Conservation (phyloP, 1,284 basidiomycete genomes). For the Polyporus tsugae region DNA sequence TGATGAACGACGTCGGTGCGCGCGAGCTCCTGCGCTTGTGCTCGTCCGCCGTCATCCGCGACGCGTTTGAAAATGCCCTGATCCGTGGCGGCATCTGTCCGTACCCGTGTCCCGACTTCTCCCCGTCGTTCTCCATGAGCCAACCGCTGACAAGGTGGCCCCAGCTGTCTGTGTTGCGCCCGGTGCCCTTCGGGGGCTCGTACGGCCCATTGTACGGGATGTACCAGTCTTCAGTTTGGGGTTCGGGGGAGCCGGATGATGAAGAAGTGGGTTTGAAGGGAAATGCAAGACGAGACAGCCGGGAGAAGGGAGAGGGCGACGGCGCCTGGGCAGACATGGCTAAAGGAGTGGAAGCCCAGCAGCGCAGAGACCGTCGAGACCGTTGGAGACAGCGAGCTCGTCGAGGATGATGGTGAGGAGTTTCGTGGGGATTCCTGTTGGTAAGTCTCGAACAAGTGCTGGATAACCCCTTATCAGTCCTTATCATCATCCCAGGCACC, state of each 20-base stretch:
- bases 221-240: constrained; percentile 59
- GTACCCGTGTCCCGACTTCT: constrained; percentile 28
- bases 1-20: constrained; percentile 47
- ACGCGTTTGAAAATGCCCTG: constrained; percentile 40
- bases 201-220: constrained; percentile 71
- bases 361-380: constrained; percentile 21
- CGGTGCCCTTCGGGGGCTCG: constrained; percentile 46
- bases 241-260: constrained; percentile 33
- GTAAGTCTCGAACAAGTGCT: constrained; percentile 18
- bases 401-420: constrained; percentile 29
- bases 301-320: constrained; percentile 44
- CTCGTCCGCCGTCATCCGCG: constrained; percentile 29
- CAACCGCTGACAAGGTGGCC: constrained; percentile 53
- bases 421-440: constrained; percentile 27
- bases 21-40: constrained; percentile 25
- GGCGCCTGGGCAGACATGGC: constrained; percentile 37
- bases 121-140: constrained; percentile 42
- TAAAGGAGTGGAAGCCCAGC: constrained; percentile 19
- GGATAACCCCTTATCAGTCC: constrained; percentile 7
- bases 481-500: constrained; percentile 5
- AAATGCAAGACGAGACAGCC: constrained; percentile 44
- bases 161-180: constrained; percentile 55
- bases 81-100: constrained; percentile 20
- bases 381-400: constrained; percentile 30
- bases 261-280: constrained; percentile 35